Evolutionary conservation across 257 asterid species (phyloP).

Genomic region (Ilex aquifolium): DNA sequence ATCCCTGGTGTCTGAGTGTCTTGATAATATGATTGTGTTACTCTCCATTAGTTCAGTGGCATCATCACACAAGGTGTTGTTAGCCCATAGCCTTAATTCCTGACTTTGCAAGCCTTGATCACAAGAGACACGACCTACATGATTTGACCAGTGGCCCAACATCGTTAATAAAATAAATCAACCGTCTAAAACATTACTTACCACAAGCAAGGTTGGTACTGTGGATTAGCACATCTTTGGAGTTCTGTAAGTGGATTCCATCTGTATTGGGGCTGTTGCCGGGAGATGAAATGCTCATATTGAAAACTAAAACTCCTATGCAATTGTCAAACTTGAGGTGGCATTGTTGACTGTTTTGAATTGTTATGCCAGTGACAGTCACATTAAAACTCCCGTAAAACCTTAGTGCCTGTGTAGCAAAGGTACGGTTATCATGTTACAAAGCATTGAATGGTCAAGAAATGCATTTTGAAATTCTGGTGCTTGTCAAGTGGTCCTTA

Average conservation of each 20-base stretch:
- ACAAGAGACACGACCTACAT: too few relatives aligned
- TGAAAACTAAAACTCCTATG: conserved; percentile 65
- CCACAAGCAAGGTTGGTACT: conserved; percentile 69
- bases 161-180: too few relatives aligned
- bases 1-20: too few relatives aligned
- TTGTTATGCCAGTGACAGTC: conserved; percentile 73
- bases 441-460: neutral
- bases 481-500: conserved; percentile 27
- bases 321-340: conserved; percentile 86
- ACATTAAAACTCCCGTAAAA: conserved; percentile 82
- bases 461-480: neutral
- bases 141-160: too few relatives aligned
- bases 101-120: too few relatives aligned
- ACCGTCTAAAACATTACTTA: conserved; percentile 15
- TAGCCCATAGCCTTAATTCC: too few relatives aligned
- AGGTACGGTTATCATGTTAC: neutral
- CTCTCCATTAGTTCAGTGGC: too few relatives aligned
- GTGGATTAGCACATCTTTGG: conserved; percentile 73
- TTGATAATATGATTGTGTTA: too few relatives aligned
- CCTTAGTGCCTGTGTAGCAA: conserved; percentile 59
- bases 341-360: conserved; percentile 75
- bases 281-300: conserved; percentile 63
- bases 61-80: too few relatives aligned
- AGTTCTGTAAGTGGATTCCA: conserved; percentile 87
- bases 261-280: conserved; percentile 93